These are phyloP conservation scores for Trichocladium antarcticum DNA, from an alignment of 495 filamentous ascomycete genomes.

Conservation along the genomic window DNA sequence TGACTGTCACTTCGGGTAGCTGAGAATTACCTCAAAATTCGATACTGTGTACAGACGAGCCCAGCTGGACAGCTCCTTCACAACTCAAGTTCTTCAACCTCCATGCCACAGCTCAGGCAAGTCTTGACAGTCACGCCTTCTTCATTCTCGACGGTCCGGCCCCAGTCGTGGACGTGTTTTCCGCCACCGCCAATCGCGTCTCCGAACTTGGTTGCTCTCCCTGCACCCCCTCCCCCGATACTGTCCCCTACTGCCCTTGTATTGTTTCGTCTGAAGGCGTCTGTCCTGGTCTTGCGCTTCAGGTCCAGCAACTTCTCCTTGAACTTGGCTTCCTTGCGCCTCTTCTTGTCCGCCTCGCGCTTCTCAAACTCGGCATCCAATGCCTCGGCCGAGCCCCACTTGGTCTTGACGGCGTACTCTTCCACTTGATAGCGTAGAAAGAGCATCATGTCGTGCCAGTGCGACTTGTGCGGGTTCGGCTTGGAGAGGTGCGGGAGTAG, in stretches of 20 bases:
- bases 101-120: slow-evolving; percentile 86
- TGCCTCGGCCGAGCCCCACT: slow-evolving; percentile 76
- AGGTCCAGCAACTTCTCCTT: slow-evolving; percentile 74
- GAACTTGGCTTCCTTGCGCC: slow-evolving; percentile 83
- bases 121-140: slow-evolving; percentile 75
- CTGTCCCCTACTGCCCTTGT: slow-evolving; percentile 32
- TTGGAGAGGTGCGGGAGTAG: slow-evolving; percentile 76
- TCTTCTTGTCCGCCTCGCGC: slow-evolving; percentile 72
- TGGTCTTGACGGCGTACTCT: slow-evolving; percentile 69
- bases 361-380: slow-evolving; percentile 84
- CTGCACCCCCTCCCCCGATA: slow-evolving; percentile 20
- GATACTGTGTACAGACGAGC: no score
- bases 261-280: slow-evolving; percentile 60
- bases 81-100: slow-evolving; percentile 91
- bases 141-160: slow-evolving; percentile 61
- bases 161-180: slow-evolving; percentile 92
- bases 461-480: slow-evolving; percentile 89
- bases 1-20: no score
- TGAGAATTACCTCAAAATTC: no score
- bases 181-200: slow-evolving; percentile 54
- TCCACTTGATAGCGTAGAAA: slow-evolving; percentile 91
- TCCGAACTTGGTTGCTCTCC: slow-evolving; percentile 58
- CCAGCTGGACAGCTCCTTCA: slow-evolving; percentile 31
- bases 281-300: slow-evolving; percentile 86
- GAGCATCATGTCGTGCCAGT: slow-evolving; percentile 98